Percentiles rank a stretch among this genome's conserved stretches.
Evolutionary conservation across 2,329 filamentous ascomycete species (phyloP).

Genomic region (Pseudopyricularia cyperi): DNA sequence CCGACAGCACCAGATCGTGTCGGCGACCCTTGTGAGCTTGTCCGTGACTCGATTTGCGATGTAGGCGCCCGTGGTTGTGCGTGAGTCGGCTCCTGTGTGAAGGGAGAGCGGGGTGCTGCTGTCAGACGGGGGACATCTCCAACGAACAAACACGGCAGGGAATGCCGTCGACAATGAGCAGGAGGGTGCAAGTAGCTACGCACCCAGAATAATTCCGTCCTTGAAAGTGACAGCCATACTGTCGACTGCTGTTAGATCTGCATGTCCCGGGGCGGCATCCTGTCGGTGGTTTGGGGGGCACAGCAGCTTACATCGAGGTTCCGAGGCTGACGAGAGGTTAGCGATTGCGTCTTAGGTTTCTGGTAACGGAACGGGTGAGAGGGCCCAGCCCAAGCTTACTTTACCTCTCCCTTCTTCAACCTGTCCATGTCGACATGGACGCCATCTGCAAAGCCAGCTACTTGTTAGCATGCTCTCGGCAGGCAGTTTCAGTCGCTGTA

Average conservation of each 20-base stretch:
- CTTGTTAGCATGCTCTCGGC: slow-evolving; percentile 8
- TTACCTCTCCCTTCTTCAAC: slow-evolving; percentile 97
- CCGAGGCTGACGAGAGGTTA: slow-evolving; percentile 54
- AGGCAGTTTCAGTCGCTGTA: neutral
- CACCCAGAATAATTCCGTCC: slow-evolving; percentile 87
- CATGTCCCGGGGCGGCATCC: neutral
- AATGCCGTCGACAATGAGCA: neutral
- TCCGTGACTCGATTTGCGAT: slow-evolving; percentile 99
- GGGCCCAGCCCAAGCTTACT: slow-evolving; percentile 46
- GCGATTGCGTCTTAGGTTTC: slow-evolving; percentile 1
- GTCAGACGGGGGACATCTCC: neutral
- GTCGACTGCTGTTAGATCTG: slow-evolving; percentile 4
- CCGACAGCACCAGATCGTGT: slow-evolving; percentile 99
- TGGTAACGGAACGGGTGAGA: neutral
- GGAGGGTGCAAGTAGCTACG: slow-evolving; percentile 10
- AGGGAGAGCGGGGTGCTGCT: neutral
- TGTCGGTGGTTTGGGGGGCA: slow-evolving; percentile 10
- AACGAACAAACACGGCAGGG: neutral
- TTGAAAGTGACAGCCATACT: slow-evolving; percentile 99
- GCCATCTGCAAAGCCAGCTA: slow-evolving; percentile 54
- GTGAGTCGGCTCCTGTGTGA: slow-evolving; percentile 68
- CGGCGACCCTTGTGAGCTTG: slow-evolving; percentile 96
- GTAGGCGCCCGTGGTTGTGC: slow-evolving; percentile 95
- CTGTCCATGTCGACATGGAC: slow-evolving; percentile 99
- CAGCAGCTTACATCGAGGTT: slow-evolving; percentile 69